Percentiles rank a stretch among this genome's conserved stretches.
These are phyloP conservation scores for Bipolaris sorokiniana DNA, from an alignment of 2,329 filamentous ascomycete genomes.

Conservation along the genomic window DNA sequence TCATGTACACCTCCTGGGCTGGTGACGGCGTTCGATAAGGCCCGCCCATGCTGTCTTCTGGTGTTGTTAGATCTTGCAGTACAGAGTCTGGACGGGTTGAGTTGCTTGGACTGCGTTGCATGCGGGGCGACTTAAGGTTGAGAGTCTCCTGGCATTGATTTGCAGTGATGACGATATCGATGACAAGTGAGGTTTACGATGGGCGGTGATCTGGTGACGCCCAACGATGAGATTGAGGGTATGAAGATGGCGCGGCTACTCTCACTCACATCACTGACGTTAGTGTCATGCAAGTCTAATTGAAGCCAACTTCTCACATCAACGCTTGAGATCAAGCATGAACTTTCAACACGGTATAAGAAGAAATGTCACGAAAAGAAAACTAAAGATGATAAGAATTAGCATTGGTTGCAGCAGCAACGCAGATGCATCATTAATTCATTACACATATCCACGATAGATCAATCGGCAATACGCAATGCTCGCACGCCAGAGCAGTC, in stretches of 20 bases:
- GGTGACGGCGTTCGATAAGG: slow-evolving; percentile 22
- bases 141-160: background rate
- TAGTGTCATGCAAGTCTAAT: background rate
- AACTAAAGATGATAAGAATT: background rate
- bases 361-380: background rate
- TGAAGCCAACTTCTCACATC: background rate
- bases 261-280: background rate
- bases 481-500: background rate
- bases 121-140: background rate
- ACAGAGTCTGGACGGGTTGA: background rate
- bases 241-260: slow-evolving; percentile 13
- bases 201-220: background rate
- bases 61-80: background rate
- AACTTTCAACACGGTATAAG: background rate
- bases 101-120: background rate
- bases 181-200: background rate
- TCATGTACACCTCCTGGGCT: background rate
- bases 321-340: no score
- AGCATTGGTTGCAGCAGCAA: background rate
- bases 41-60: background rate
- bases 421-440: background rate
- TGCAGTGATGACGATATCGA: no score
- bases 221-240: slow-evolving; percentile 2
- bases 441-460: background rate
- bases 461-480: background rate